phyloP scores from a whole-genome alignment of 2,329 filamentous ascomycete genomes.

The Stachybotrys elegans region DNA sequence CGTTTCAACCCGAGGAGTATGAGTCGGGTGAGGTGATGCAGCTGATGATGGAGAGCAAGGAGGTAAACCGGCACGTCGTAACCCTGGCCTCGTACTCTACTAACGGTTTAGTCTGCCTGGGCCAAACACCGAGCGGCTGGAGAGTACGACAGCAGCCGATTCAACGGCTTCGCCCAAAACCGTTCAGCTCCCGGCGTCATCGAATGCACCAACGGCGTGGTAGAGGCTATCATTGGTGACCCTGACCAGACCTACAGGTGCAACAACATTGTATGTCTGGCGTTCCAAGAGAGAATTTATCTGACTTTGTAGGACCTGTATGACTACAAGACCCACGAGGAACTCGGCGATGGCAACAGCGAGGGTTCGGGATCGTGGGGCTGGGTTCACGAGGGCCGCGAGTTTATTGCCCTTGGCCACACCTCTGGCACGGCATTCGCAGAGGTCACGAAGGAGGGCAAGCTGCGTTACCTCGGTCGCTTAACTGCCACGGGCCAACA shows the following conservation, averaged over 20 bases:
- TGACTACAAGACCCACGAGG: slow-evolving; percentile 49
- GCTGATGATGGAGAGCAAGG: no score
- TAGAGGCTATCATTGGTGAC: slow-evolving; percentile 38
- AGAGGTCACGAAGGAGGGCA: slow-evolving; percentile 38
- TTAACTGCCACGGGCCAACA: slow-evolving; percentile 35
- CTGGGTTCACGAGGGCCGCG: slow-evolving; percentile 41
- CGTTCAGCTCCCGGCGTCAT: no score
- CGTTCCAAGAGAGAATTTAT: no score
- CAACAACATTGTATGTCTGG: slow-evolving; percentile 37
- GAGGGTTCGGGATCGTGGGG: slow-evolving; percentile 38
- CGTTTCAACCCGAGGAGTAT: no score
- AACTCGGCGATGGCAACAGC: slow-evolving; percentile 39
- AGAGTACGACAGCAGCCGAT: no score
- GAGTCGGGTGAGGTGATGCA: no score
- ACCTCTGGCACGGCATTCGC: slow-evolving; percentile 45
- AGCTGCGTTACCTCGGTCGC: slow-evolving; percentile 40
- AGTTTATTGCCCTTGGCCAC: slow-evolving; percentile 44
- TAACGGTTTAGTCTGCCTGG: no score
- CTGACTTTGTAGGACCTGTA: slow-evolving; percentile 41
- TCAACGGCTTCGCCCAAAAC: no score
- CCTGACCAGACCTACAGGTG: slow-evolving; percentile 42
- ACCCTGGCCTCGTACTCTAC: no score
- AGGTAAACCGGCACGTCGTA: no score
- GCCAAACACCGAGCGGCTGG: no score
- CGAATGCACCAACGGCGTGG: slow-evolving; percentile 40